A percentile compares a stretch with the other conserved stretches of the same genome.
Evolutionary conservation across 2,329 filamentous ascomycete genomes (phyloP).

Genomic region (Pseudogymnoascus sp.): DNA sequence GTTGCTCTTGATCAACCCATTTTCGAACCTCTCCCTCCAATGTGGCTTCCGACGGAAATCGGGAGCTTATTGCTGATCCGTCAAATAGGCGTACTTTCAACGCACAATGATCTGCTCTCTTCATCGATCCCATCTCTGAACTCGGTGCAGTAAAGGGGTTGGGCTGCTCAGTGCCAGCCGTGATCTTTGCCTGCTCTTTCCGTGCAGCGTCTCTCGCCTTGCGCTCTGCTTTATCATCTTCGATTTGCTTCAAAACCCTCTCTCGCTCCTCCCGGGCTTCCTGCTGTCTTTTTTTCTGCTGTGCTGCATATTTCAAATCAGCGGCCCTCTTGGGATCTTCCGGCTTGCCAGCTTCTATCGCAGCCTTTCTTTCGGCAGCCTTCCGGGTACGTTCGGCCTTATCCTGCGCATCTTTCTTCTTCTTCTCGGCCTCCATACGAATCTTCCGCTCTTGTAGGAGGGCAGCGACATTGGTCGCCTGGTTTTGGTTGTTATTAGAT

Average conservation of each 20-base stretch:
- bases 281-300: slow-evolving; percentile 53
- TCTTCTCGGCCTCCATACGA: slow-evolving; percentile 41
- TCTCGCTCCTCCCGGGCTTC: slow-evolving; percentile 61
- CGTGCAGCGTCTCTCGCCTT: slow-evolving; percentile 46
- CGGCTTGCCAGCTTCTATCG: slow-evolving; percentile 30
- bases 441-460: slow-evolving; percentile 45
- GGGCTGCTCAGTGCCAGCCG: not conserved
- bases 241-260: slow-evolving; percentile 65
- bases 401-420: slow-evolving; percentile 30
- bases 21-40: slow-evolving; percentile 59
- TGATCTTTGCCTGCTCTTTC: slow-evolving; percentile 32
- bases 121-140: slow-evolving; percentile 10
- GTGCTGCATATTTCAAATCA: slow-evolving; percentile 41
- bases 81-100: slow-evolving; percentile 79
- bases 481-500: slow-evolving; percentile 8
- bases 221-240: slow-evolving; percentile 65
- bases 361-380: slow-evolving; percentile 37
- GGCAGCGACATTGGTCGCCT: slow-evolving; percentile 22
- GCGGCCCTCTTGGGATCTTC: slow-evolving; percentile 31
- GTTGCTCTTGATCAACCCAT: slow-evolving; percentile 58
- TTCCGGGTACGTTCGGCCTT: slow-evolving; percentile 34
- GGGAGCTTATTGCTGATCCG: slow-evolving; percentile 67
- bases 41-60: slow-evolving; percentile 57
- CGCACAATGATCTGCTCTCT: slow-evolving; percentile 38
- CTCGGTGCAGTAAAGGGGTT: slow-evolving; percentile 3